Evolutionary conservation across 2,329 filamentous ascomycete species (phyloP).

Genomic region (Colletotrichum eremochloae): DNA sequence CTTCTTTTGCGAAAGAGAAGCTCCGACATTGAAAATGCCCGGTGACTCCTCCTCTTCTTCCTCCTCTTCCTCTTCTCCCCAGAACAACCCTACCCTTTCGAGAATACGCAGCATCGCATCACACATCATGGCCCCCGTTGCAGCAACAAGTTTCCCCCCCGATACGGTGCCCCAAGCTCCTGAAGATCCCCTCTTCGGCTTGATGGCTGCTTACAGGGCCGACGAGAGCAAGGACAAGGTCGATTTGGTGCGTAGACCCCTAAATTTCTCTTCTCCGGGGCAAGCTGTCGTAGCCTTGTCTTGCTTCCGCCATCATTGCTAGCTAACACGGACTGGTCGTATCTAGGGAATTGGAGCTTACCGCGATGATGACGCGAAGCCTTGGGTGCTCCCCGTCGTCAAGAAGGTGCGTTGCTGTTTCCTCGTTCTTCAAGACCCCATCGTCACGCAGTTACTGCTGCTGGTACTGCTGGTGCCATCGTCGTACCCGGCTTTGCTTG

Average conservation of each 20-base stretch:
- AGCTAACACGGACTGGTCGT: constrained; percentile 20
- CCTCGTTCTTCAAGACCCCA: not conserved
- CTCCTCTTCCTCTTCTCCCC: constrained; percentile 60
- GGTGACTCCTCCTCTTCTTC: constrained; percentile 55
- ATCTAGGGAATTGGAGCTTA: constrained; percentile 86
- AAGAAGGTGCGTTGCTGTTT: constrained; percentile 79
- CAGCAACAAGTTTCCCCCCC: constrained; percentile 78
- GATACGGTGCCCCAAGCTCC: constrained; percentile 88
- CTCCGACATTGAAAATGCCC: constrained; percentile 42
- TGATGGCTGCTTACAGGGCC: constrained; percentile 88
- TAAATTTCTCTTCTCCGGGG: constrained; percentile 21
- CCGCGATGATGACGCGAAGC: constrained; percentile 93
- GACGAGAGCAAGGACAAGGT: constrained; percentile 86
- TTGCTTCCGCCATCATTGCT: not conserved
- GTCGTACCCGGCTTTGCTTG: not conserved
- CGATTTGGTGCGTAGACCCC: constrained; percentile 77
- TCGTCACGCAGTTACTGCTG: not conserved
- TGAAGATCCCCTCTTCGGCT: constrained; percentile 93
- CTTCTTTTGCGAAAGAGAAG: constrained; percentile 37
- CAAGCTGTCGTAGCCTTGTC: constrained; percentile 13
- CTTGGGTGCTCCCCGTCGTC: constrained; percentile 96
- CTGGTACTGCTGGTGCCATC: not conserved
- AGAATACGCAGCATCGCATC: constrained; percentile 73
- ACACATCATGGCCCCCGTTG: constrained; percentile 75
- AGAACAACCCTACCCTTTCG: constrained; percentile 56